These are phyloP conservation scores for Entomortierella chlamydospora DNA, from an alignment of 192 early-diverging fungal species.

Conservation along the genomic window DNA sequence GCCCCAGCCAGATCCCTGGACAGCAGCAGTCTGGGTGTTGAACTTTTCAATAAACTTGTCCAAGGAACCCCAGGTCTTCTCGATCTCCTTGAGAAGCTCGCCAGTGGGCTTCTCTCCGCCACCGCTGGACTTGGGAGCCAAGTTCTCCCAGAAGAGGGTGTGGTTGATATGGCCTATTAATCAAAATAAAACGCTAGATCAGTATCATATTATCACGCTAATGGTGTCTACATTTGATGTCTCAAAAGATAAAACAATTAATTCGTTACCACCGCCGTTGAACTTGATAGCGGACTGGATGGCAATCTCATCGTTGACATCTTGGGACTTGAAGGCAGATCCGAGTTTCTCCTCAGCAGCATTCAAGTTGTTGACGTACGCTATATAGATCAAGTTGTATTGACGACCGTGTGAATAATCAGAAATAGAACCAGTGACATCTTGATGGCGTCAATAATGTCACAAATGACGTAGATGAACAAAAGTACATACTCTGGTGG, in stretches of 20 bases:
- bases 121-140: slow-evolving; percentile 83
- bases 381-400: neutral
- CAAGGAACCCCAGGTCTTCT: slow-evolving; percentile 85
- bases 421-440: neutral
- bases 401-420: neutral
- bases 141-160: slow-evolving; percentile 95
- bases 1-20: slow-evolving; percentile 96
- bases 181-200: neutral
- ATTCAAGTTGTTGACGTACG: slow-evolving; percentile 91
- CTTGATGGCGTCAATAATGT: neutral
- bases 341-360: slow-evolving; percentile 92
- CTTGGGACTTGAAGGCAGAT: slow-evolving; percentile 73
- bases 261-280: slow-evolving; percentile 84
- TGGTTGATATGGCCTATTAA: slow-evolving; percentile 83
- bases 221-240: too few species aligned
- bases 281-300: slow-evolving; percentile 89
- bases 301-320: slow-evolving; percentile 79
- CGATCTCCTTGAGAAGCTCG: slow-evolving; percentile 77
- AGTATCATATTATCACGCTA: too few species aligned
- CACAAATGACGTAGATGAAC: neutral
- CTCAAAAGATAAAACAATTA: too few species aligned
- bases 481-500: slow-evolving; percentile 70
- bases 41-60: slow-evolving; percentile 84
- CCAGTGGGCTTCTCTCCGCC: slow-evolving; percentile 82
- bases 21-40: slow-evolving; percentile 81